Conservation (phyloP, 176 grass and related monocot species). For the Zea luxurians region DNA sequence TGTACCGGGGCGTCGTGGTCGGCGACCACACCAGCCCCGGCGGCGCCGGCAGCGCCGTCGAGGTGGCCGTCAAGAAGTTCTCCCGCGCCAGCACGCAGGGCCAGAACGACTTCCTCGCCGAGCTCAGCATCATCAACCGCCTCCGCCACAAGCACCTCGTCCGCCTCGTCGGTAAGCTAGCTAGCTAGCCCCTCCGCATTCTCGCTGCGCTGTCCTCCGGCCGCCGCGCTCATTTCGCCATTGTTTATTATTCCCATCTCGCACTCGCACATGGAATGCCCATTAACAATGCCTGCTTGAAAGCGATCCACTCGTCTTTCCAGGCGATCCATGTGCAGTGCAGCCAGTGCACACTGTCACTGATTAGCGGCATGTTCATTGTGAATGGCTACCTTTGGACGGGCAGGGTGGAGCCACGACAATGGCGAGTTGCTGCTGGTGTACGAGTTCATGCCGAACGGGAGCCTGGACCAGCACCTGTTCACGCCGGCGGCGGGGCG, state of each 20-base stretch:
- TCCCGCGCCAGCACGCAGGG: conserved; percentile 69
- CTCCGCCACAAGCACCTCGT: conserved; percentile 93
- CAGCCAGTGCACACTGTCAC: not conserved
- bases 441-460: conserved; percentile 81
- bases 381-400: not conserved
- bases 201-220: not conserved
- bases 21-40: conserved; percentile 52
- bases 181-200: not conserved
- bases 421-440: conserved; percentile 78
- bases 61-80: conserved; percentile 92
- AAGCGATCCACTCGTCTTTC: not conserved
- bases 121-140: conserved; percentile 93
- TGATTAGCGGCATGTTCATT: not conserved
- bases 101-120: conserved; percentile 78
- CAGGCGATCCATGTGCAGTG: conserved; percentile 47
- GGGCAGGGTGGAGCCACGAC: conserved; percentile 80
- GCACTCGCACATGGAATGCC: conserved; percentile 39
- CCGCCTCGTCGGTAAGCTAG: conserved; percentile 59
- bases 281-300: conserved; percentile 37
- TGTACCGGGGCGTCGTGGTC: conserved; percentile 62
- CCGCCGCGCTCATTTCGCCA: not conserved
- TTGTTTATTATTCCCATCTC: conserved; percentile 19
- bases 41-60: conserved; percentile 37
- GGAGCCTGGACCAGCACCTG: conserved; percentile 68
- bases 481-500: conserved; percentile 23